Conservation (phyloP, 108 stramenopile species). For the Nannochloropsis gaditana region DNA sequence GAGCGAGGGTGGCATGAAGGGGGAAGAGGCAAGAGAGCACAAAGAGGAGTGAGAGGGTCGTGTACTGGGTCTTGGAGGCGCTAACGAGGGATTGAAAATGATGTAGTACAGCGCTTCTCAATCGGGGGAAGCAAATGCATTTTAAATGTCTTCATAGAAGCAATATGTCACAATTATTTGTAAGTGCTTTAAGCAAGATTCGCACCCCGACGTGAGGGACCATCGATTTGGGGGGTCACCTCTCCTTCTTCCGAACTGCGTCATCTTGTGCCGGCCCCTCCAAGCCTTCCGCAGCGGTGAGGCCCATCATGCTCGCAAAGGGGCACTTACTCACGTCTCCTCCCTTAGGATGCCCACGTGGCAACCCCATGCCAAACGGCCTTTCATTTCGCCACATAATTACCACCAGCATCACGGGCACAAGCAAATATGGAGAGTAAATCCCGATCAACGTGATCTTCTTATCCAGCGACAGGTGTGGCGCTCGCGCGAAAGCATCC, state of each 20-base stretch:
- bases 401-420: slow-evolving; percentile 25
- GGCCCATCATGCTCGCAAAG: neutral
- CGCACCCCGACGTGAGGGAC: too few species aligned
- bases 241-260: neutral
- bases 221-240: neutral
- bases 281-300: neutral
- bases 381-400: neutral
- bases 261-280: neutral
- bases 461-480: neutral
- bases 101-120: too few species aligned
- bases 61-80: too few species aligned
- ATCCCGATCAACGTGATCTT: slow-evolving; percentile 26
- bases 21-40: neutral
- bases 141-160: too few species aligned
- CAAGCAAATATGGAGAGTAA: slow-evolving; percentile 34
- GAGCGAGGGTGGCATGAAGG: neutral
- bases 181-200: too few species aligned
- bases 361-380: neutral
- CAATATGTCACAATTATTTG: too few species aligned
- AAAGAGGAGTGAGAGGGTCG: neutral
- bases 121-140: too few species aligned
- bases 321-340: neutral
- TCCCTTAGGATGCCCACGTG: neutral
- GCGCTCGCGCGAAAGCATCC: slow-evolving; percentile 4
- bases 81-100: too few species aligned